A percentile compares a stretch with the other conserved stretches of the same genome.
Conservation (phyloP, 106 monocot genomes). For the Posidonia australis region DNA sequence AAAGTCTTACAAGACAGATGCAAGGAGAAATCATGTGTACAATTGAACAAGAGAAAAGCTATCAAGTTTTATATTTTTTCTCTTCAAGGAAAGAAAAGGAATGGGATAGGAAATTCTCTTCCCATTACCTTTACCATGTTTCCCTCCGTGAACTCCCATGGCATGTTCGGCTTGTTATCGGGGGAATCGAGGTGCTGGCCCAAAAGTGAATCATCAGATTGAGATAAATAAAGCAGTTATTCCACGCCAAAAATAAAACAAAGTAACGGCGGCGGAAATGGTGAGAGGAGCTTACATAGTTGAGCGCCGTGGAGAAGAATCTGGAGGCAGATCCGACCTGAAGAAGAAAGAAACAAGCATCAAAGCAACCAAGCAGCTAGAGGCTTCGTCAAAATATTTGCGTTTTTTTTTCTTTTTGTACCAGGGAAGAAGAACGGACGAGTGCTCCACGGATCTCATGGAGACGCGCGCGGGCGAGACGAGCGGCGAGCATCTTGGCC, state of each 20-base stretch:
- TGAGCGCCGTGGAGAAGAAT: constrained; percentile 85
- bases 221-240: too few relatives aligned
- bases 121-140: constrained; percentile 58
- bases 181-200: constrained; percentile 75
- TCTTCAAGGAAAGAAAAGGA: background rate
- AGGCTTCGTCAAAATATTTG: background rate
- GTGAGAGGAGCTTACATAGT: constrained; percentile 52
- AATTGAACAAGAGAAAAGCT: too few relatives aligned
- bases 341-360: background rate
- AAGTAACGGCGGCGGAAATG: too few relatives aligned
- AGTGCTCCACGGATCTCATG: constrained; percentile 26
- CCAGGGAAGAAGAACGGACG: constrained; percentile 18
- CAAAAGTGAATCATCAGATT: background rate
- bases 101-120: background rate
- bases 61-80: background rate
- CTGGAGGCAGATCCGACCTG: constrained; percentile 39
- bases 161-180: constrained; percentile 55
- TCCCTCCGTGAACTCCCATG: constrained; percentile 69
- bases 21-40: too few relatives aligned
- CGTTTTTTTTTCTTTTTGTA: background rate
- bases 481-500: constrained; percentile 43
- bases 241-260: too few relatives aligned
- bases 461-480: constrained; percentile 48
- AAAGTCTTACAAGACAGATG: too few relatives aligned
- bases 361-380: background rate